Percentiles rank a stretch among this genome's conserved stretches.
These are phyloP conservation scores for Mycena metata DNA, from an alignment of 768 basidiomycete genomes.

Conservation along the genomic window DNA sequence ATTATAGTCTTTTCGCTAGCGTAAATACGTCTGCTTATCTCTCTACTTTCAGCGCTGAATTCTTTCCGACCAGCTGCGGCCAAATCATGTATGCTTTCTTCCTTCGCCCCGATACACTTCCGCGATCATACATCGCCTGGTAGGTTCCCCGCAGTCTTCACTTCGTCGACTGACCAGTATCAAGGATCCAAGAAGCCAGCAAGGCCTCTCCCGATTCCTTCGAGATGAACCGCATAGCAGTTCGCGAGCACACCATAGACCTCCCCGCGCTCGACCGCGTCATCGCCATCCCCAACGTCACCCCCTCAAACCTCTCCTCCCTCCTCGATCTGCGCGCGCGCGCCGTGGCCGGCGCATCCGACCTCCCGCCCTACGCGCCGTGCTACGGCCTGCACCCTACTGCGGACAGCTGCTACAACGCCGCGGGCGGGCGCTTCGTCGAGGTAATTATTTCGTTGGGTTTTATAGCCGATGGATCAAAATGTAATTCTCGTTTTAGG, in stretches of 20 bases:
- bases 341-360: constrained; percentile 52
- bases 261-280: constrained; percentile 67
- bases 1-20: constrained; percentile 27
- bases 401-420: constrained; percentile 69
- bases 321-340: constrained; percentile 58
- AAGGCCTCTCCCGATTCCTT: constrained; percentile 74
- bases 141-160: neutral
- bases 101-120: constrained; percentile 55
- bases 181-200: constrained; percentile 76
- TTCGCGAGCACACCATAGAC: constrained; percentile 69
- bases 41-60: too few relatives aligned
- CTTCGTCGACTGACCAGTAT: neutral
- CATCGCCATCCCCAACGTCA: constrained; percentile 64
- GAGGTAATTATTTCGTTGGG: too few relatives aligned
- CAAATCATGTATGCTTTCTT: constrained; percentile 36
- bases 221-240: constrained; percentile 70
- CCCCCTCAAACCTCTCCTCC: constrained; percentile 61
- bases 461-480: too few relatives aligned
- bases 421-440: constrained; percentile 77
- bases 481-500: too few relatives aligned
- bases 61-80: constrained; percentile 1
- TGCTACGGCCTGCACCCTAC: constrained; percentile 87
- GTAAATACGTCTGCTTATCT: neutral
- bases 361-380: constrained; percentile 68
- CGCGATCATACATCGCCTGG: constrained; percentile 69